Percentiles rank a stretch among this genome's conserved stretches.
These are phyloP conservation scores for Exophiala calicioides DNA, from an alignment of 2,329 filamentous ascomycete species.

Conservation along the genomic window DNA sequence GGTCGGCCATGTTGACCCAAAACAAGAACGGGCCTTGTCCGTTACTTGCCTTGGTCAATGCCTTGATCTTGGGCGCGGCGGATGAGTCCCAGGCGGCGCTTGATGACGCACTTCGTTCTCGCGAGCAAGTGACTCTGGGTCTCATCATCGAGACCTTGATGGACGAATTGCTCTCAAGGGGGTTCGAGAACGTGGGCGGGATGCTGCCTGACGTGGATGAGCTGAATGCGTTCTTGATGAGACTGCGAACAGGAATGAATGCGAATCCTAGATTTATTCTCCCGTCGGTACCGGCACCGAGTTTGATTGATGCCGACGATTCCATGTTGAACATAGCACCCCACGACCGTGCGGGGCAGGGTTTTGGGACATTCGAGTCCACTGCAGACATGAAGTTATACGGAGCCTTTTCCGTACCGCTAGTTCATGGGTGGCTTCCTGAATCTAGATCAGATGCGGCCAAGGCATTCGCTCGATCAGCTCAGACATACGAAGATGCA, in stretches of 20 bases:
- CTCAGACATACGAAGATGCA: constrained; percentile 85
- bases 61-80: constrained; percentile 79
- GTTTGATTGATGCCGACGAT: constrained; percentile 36
- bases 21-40: constrained; percentile 95
- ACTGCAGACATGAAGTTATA: constrained; percentile 91
- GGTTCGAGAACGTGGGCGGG: constrained; percentile 55
- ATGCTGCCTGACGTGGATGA: constrained; percentile 83
- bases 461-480: constrained; percentile 69
- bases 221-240: constrained; percentile 82
- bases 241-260: constrained; percentile 94
- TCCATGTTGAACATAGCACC: constrained; percentile 24
- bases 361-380: constrained; percentile 77
- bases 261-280: constrained; percentile 89
- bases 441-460: constrained; percentile 61
- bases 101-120: constrained; percentile 71
- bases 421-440: constrained; percentile 93
- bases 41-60: constrained; percentile 88
- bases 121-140: constrained; percentile 85
- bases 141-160: constrained; percentile 86
- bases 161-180: constrained; percentile 84
- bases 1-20: constrained; percentile 86
- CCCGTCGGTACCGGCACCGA: constrained; percentile 49
- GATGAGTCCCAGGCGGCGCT: constrained; percentile 67
- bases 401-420: constrained; percentile 79
- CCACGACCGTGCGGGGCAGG: constrained; percentile 24